Evolutionary conservation across 208 protist species (phyloP).

Genomic region (Dictyostelium gargantuum): DNA sequence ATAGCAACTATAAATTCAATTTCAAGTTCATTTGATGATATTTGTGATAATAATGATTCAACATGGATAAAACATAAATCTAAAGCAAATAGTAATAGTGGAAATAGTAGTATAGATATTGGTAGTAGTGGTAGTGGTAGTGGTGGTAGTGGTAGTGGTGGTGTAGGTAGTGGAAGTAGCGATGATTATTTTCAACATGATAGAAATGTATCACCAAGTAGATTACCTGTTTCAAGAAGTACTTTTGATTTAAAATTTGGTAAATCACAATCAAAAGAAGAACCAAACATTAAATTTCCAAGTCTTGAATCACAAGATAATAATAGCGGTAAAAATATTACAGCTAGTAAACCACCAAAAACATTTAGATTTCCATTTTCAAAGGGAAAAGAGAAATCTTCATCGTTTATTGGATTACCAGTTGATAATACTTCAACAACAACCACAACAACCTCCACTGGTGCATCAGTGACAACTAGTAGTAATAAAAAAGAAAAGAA

Average conservation of each 20-base stretch:
- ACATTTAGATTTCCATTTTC: background rate
- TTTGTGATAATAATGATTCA: background rate
- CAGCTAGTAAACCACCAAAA: background rate
- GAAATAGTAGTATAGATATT: background rate
- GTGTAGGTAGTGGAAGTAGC: background rate
- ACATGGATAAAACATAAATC: conserved; percentile 1
- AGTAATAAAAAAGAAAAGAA: background rate
- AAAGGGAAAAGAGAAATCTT: background rate
- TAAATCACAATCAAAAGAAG: background rate
- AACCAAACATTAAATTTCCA: conserved; percentile 8
- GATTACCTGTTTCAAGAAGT: conserved; percentile 8
- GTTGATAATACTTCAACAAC: background rate
- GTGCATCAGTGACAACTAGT: background rate
- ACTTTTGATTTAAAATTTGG: conserved; percentile 9
- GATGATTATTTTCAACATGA: background rate
- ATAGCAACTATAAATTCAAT: background rate
- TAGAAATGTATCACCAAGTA: background rate
- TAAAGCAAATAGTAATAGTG: background rate
- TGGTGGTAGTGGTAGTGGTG: background rate
- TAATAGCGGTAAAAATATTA: background rate
- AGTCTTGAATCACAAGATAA: background rate
- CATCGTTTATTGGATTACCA: background rate
- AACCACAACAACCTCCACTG: too few species aligned
- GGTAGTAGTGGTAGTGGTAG: too few species aligned
- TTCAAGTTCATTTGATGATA: background rate